phyloP scores from a whole-genome alignment of 1,284 basidiomycete species.

The Kalmanozyma brasiliensis region DNA sequence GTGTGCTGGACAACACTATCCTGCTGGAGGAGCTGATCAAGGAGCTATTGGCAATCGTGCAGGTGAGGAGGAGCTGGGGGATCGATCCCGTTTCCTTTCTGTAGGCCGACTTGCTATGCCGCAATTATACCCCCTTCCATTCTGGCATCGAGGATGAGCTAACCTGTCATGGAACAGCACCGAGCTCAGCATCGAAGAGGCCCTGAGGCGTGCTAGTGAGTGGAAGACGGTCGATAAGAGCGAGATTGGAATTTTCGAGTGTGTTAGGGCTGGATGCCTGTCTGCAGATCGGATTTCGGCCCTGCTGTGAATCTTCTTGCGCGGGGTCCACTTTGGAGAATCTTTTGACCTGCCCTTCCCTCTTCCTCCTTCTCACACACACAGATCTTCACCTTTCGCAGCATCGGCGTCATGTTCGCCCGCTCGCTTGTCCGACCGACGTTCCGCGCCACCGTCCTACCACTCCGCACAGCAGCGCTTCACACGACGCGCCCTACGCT shows the following conservation, averaged over 20 bases:
- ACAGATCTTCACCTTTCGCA: not conserved
- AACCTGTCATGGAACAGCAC: no score
- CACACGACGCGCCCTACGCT: not conserved
- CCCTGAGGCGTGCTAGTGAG: no score
- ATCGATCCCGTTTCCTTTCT: constrained; percentile 73
- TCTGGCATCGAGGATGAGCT: no score
- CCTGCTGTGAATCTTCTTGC: no score
- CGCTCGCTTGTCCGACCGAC: not conserved
- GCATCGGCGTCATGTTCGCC: constrained; percentile 1
- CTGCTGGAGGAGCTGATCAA: constrained; percentile 95
- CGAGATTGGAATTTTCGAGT: no score
- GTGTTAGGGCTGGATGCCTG: no score
- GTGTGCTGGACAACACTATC: constrained; percentile 91
- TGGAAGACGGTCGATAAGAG: no score
- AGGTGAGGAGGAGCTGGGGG: constrained; percentile 83
- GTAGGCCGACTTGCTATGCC: no score
- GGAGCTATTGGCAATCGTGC: constrained; percentile 87
- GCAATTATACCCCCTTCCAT: no score
- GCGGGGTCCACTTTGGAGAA: no score
- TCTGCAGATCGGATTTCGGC: no score
- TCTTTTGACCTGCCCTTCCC: not conserved
- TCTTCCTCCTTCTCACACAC: not conserved
- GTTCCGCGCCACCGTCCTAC: not conserved
- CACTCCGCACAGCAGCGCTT: not conserved
- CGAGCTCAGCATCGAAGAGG: no score